Evolutionary conservation across 768 basidiomycete species (phyloP), one percentile per base, ranked within the genome.

Genomic region (Candolleomyces aberdarensis): DNA sequence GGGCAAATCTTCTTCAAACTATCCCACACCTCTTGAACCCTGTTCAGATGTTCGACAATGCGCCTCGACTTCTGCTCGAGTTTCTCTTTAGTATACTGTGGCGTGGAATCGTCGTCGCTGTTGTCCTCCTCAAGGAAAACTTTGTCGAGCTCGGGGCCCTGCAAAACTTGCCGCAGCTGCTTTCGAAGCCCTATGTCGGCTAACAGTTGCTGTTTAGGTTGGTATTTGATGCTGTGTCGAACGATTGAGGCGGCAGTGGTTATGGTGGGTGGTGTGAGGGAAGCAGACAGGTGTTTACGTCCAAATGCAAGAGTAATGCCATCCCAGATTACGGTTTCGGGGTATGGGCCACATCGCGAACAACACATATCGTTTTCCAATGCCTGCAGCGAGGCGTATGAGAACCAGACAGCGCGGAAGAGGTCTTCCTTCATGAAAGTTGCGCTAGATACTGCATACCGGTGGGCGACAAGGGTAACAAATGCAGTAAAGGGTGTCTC

Each of bases 401-500:
- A 55, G 48, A 77, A 78, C 76, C 76, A 78, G 0, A 62, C 68
- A 1, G 67, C 41, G 13, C 69, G 64, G 58, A 76, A 76, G 1
- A 70, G 46, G 15, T 72, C 58, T 11, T 68, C 70, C 6, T 51
- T 59, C 31, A 74, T 62, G 63, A 75, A 76, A 1, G 56, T 58
- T 2, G 41, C n/a, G 0, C 50, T 31, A 0, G 66, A 66, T 15
- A 11, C 29, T 31, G 43, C 13, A 58, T 73, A 75, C 15, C 67
- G 46, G 2, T 66, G 62, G 13, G 62, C 53, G 29, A 71, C 55
- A 5, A 63, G 52, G 4, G 58, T 55, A 1, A 69, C 65, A 68
- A 67, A 73, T 20, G 75, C 66, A 5, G 64, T 61, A 57, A 77
- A 76, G 1, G 74, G 75, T 0, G 70, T 76, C 61, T 77, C 74